Conservation (phyloP, 257 asterid genomes). For the Gentiana macrophylla region DNA sequence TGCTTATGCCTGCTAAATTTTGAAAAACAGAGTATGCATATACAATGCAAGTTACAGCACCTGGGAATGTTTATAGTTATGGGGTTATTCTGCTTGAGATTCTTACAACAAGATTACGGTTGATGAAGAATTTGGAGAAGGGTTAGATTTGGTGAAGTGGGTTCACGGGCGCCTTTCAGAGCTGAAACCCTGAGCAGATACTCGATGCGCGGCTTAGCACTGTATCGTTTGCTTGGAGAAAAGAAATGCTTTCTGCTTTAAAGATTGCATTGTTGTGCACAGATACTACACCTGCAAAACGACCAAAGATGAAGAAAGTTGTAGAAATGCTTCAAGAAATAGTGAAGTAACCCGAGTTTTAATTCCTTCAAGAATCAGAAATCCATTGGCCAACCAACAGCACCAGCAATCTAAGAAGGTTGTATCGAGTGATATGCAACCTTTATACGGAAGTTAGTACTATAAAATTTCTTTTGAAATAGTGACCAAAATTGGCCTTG, state of each 20-base stretch:
- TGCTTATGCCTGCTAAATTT: background rate
- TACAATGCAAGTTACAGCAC: constrained; percentile 98
- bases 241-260: constrained; percentile 85
- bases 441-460: background rate
- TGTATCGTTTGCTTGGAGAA: constrained; percentile 82
- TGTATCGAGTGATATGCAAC: too few relatives aligned
- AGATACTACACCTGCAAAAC: constrained; percentile 81
- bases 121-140: constrained; percentile 95
- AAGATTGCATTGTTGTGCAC: constrained; percentile 81
- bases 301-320: constrained; percentile 89
- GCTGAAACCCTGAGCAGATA: constrained; percentile 98
- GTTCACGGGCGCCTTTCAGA: constrained; percentile 79
- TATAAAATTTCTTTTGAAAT: background rate
- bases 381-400: background rate
- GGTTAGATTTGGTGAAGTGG: constrained; percentile 96
- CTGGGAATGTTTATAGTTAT: constrained; percentile 93
- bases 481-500: background rate
- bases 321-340: constrained; percentile 83
- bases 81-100: constrained; percentile 94
- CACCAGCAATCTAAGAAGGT: background rate
- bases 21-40: constrained; percentile 73
- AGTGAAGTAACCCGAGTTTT: constrained; percentile 3
- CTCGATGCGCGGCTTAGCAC: constrained; percentile 91
- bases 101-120: constrained; percentile 65
- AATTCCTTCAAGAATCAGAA: background rate